Evolutionary conservation across 176 grass and related monocot species (phyloP), one percentile per base, ranked within the genome.

Genomic region (Triticum timopheevii): DNA sequence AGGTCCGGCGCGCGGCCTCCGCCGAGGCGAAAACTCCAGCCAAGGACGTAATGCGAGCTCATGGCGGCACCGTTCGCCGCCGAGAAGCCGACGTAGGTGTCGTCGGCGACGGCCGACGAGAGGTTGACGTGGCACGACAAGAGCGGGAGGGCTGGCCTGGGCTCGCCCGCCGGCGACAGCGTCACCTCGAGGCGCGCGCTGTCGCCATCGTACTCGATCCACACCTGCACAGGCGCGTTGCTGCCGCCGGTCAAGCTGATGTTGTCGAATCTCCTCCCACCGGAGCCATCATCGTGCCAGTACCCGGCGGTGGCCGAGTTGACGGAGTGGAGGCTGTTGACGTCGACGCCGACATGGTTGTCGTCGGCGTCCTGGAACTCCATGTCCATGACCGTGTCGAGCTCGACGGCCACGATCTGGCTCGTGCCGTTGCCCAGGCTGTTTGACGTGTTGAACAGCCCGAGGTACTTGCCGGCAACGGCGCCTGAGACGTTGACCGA

Each of bases 261-360:
- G 4, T 7, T 44, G 4, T 23, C 10, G 12, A 40, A 50, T 16
- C 42, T 54, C 25, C 36, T 45, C 0, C 10, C 31, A 24, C 15
- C 45, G 13, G 3, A 69, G 30, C 13, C 50, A 47, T 67, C 33
- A 33, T 89, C 73, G 8, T 6, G 13, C 73, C 73, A 76, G 25
- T 54, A 89, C 16, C 40, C 80, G 5, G 89, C 77, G 0, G 86
- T 0, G 4, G 5, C 45, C 0, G 84, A 82, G 3, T n/a, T 70
- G 0, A 23, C 17, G 7, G 93, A 95, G 40, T 0, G 42, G 22
- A 91, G 39, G 59, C 84, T 62, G 83, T 89, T 85, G 73, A 93
- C 84, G 38, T 95, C 91, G 11, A 95, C 52, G 34, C 91, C 94
- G 47, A 95, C 89, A 61, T 95, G 94, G 79, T 95, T 93, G 13